Conservation (phyloP, 2,329 filamentous ascomycete species). For the Penicillium sp. region DNA sequence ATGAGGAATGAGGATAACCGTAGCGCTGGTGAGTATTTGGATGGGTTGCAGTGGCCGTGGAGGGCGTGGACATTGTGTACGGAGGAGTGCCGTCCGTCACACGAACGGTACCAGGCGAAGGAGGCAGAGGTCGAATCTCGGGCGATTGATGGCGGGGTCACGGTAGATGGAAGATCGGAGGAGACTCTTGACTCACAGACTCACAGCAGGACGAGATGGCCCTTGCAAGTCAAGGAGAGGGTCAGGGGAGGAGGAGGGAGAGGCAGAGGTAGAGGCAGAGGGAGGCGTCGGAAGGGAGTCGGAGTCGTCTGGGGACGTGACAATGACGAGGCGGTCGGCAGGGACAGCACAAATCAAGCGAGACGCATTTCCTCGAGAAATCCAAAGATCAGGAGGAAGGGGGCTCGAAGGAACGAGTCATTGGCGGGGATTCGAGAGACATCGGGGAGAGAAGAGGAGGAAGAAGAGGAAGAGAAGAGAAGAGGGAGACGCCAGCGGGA, state of each 20-base stretch:
- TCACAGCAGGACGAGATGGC: neutral
- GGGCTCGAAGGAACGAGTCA: conserved; percentile 4
- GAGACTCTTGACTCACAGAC: conserved; percentile 3
- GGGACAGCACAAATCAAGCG: conserved; percentile 18
- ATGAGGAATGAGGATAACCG: conserved; percentile 63
- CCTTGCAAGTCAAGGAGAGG: conserved; percentile 1
- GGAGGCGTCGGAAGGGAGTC: conserved; percentile 2
- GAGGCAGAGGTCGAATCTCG: conserved; percentile 15
- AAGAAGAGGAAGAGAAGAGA: neutral
- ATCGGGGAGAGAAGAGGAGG: neutral
- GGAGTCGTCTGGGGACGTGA: conserved; percentile 24
- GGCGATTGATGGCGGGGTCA: conserved; percentile 13
- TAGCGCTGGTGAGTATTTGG: conserved; percentile 71
- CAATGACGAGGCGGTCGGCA: conserved; percentile 32
- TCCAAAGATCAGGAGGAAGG: neutral
- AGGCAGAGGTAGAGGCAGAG: conserved; percentile 5
- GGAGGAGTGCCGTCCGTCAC: conserved; percentile 32
- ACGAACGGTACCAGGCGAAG: conserved; percentile 29
- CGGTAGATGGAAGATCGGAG: conserved; percentile 2
- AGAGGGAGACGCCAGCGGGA: conserved; percentile 7
- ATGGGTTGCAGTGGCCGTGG: conserved; percentile 73
- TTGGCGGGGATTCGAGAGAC: neutral
- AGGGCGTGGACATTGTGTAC: conserved; percentile 76
- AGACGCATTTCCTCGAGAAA: conserved; percentile 17
- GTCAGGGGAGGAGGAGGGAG: neutral